These are phyloP conservation scores for Silene vulgaris DNA, from an alignment of 179 eudicot genomes.

Conservation along the genomic window DNA sequence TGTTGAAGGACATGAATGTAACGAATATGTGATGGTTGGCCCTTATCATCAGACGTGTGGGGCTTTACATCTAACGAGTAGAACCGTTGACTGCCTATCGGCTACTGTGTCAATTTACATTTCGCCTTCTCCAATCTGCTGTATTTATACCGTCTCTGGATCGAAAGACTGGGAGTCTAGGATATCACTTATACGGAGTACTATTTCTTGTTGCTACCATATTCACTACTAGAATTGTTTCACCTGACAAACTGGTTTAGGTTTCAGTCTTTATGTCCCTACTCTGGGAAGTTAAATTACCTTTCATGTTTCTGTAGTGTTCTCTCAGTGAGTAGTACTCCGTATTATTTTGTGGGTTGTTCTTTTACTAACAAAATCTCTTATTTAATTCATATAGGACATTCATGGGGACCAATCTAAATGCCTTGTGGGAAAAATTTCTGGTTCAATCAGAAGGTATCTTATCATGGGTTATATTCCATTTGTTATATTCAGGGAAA, in stretches of 20 bases:
- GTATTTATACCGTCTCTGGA: background rate
- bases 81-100: background rate
- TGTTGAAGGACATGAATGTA: background rate
- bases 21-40: background rate
- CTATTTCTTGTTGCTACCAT: background rate
- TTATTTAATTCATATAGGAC: slow-evolving; percentile 49
- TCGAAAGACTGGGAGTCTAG: background rate
- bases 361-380: slow-evolving; percentile 19
- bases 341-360: background rate
- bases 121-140: background rate
- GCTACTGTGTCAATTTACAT: background rate
- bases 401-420: slow-evolving; percentile 77
- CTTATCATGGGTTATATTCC: background rate
- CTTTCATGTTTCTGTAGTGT: background rate
- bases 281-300: background rate
- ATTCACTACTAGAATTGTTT: background rate
- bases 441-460: slow-evolving; percentile 75
- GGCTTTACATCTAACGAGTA: background rate
- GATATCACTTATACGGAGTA: background rate
- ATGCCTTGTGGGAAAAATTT: slow-evolving; percentile 76
- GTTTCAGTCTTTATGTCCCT: background rate
- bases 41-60: background rate
- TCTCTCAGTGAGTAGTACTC: slow-evolving; percentile 5
- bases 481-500: background rate
- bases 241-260: background rate